Evolutionary conservation across 2,329 filamentous ascomycete species (phyloP).

Genomic region (Anthostomella pinea): DNA sequence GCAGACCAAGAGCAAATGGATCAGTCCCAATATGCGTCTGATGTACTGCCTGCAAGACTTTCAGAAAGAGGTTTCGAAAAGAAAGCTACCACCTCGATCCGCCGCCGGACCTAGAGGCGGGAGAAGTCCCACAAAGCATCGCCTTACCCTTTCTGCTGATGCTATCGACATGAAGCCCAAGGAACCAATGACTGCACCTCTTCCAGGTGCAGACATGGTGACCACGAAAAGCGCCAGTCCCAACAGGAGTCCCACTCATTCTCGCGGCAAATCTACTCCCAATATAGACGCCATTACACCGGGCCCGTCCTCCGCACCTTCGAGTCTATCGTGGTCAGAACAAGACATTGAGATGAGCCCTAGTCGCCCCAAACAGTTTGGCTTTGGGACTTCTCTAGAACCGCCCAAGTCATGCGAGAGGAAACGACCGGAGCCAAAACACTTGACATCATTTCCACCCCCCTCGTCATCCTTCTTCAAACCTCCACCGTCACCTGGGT

Average conservation of each 20-base stretch:
- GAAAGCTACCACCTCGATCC: constrained; percentile 42
- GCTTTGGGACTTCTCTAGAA: constrained; percentile 33
- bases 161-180: constrained; percentile 51
- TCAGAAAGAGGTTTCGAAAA: constrained; percentile 59
- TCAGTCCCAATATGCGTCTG: constrained; percentile 87
- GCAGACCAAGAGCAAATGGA: constrained; percentile 80
- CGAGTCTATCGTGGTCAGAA: constrained; percentile 58
- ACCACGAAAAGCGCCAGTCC: constrained; percentile 39
- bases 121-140: constrained; percentile 58
- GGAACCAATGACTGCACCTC: constrained; percentile 59
- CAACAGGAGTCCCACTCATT: constrained; percentile 44
- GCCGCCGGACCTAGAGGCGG: constrained; percentile 49
- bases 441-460: constrained; percentile 20
- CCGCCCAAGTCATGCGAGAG: constrained; percentile 37
- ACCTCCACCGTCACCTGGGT: constrained; percentile 38
- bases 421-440: constrained; percentile 9
- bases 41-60: constrained; percentile 89
- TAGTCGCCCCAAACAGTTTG: constrained; percentile 40
- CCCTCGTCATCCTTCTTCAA: constrained; percentile 29
- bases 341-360: constrained; percentile 43
- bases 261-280: constrained; percentile 53
- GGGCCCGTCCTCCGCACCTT: constrained; percentile 66
- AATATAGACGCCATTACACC: constrained; percentile 51
- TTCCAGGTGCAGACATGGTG: constrained; percentile 53
- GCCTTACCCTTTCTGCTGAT: constrained; percentile 58